Conservation (phyloP, 192 early-diverging fungal species). For the Helicostylum pulchrum region DNA sequence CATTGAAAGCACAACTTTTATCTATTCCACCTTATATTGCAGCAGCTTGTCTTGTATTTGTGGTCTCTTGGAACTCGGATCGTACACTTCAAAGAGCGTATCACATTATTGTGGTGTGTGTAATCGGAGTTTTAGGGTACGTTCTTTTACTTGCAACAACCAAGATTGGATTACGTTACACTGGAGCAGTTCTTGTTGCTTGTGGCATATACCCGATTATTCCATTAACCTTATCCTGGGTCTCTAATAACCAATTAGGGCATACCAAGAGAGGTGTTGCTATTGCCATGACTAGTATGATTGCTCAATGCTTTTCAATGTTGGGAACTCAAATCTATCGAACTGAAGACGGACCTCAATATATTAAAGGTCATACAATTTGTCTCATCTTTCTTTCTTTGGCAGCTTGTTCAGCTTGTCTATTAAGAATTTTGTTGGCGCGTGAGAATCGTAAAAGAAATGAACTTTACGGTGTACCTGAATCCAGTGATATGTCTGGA, state of each 20-base stretch:
- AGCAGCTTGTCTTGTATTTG: slow-evolving; percentile 35
- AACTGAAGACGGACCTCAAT: slow-evolving; percentile 47
- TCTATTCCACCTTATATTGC: slow-evolving; percentile 19
- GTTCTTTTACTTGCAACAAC: slow-evolving; percentile 39
- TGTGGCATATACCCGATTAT: slow-evolving; percentile 44
- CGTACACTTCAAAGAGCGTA: slow-evolving; percentile 44
- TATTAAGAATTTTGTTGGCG: slow-evolving; percentile 23
- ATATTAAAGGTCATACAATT: slow-evolving; percentile 42
- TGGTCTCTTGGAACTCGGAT: slow-evolving; percentile 47
- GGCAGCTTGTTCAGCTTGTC: slow-evolving; percentile 17
- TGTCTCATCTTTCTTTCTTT: slow-evolving; percentile 25
- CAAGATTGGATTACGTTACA: slow-evolving; percentile 27
- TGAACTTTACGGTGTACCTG: slow-evolving; percentile 11
- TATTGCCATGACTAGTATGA: slow-evolving; percentile 45
- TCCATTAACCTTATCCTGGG: slow-evolving; percentile 47
- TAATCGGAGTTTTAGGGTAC: slow-evolving; percentile 40
- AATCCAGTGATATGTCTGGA: slow-evolving; percentile 3
- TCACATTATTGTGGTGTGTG: slow-evolving; percentile 34
- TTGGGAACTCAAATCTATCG: slow-evolving; percentile 62
- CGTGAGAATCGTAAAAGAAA: slow-evolving; percentile 35
- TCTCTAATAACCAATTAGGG: slow-evolving; percentile 57
- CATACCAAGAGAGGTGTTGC: slow-evolving; percentile 59
- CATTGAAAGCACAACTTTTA: slow-evolving; percentile 20
- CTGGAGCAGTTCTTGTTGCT: slow-evolving; percentile 28
- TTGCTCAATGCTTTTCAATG: slow-evolving; percentile 49